Evolutionary conservation across 2,329 filamentous ascomycete species (phyloP).

Genomic region (Aspergillus terreus): DNA sequence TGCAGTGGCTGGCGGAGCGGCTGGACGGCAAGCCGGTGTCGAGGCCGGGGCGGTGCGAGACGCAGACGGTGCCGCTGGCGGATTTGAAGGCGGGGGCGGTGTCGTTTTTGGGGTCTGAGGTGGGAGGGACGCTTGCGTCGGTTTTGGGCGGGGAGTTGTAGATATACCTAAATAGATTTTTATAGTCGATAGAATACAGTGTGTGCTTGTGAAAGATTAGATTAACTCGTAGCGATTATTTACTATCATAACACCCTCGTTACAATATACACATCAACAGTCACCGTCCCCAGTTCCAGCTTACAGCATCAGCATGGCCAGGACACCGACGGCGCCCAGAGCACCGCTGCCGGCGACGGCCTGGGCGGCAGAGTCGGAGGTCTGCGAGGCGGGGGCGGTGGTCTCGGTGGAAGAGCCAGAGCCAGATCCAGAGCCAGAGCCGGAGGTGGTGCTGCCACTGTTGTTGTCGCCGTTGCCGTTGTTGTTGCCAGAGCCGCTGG

Average conservation of each 20-base stretch:
- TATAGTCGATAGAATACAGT: too few species aligned
- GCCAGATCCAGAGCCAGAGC: not conserved
- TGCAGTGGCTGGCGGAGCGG: constrained; percentile 9
- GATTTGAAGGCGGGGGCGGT: not conserved
- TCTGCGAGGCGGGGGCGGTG: constrained; percentile 11
- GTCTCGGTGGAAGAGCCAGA: constrained; percentile 8
- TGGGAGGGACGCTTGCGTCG: not conserved
- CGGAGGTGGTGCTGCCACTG: constrained; percentile 8
- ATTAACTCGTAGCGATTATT: not conserved
- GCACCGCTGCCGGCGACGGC: constrained; percentile 27
- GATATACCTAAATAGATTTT: not conserved
- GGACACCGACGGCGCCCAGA: constrained; percentile 40
- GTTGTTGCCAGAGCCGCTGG: constrained; percentile 11
- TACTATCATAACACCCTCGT: not conserved
- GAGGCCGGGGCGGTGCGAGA: not conserved
- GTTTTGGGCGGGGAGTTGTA: not conserved
- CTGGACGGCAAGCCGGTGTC: not conserved
- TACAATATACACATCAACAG: not conserved
- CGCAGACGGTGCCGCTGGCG: not conserved
- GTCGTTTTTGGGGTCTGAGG: not conserved
- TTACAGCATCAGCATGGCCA: constrained; percentile 41
- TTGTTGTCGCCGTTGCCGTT: constrained; percentile 8
- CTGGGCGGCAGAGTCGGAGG: constrained; percentile 26
- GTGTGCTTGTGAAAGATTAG: too few species aligned
- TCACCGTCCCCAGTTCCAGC: not conserved